Evolutionary conservation across 2,329 filamentous ascomycete species (phyloP).

Genomic region (Scedosporium boydii): DNA sequence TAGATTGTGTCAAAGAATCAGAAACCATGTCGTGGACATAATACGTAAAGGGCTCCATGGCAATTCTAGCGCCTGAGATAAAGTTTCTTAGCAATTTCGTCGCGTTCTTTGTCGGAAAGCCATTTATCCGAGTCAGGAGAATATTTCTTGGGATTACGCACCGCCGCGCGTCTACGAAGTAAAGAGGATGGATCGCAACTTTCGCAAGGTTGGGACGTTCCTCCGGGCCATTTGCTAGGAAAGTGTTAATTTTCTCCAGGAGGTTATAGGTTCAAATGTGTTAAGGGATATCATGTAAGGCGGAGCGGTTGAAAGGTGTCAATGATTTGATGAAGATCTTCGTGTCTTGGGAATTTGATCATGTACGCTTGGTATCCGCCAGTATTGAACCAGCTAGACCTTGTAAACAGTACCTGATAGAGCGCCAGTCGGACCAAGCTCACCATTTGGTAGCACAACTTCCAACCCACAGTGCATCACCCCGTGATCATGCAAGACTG

Average conservation of each 20-base stretch:
- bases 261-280: too few relatives aligned
- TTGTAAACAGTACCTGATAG: too few relatives aligned
- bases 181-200: neutral
- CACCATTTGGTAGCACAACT: slow-evolving; percentile 29
- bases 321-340: slow-evolving; percentile 23
- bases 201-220: neutral
- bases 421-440: slow-evolving; percentile 25
- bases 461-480: slow-evolving; percentile 30
- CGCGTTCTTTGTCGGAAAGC: neutral
- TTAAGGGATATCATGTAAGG: neutral
- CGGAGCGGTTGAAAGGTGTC: slow-evolving; percentile 21
- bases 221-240: neutral
- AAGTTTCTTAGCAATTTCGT: neutral
- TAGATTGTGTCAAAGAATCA: too few relatives aligned
- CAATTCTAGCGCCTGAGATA: neutral
- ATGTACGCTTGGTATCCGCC: slow-evolving; percentile 26
- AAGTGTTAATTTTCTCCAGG: neutral
- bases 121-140: neutral
- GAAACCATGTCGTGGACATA: neutral
- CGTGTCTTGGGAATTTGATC: slow-evolving; percentile 26
- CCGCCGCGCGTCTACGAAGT: neutral
- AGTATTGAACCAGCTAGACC: slow-evolving; percentile 18
- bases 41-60: neutral
- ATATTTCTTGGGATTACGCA: neutral
- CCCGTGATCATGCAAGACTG: slow-evolving; percentile 16